Evolutionary conservation across 73 alveolate genomes (phyloP).

Genomic region (Paramecium octaurelia): DNA sequence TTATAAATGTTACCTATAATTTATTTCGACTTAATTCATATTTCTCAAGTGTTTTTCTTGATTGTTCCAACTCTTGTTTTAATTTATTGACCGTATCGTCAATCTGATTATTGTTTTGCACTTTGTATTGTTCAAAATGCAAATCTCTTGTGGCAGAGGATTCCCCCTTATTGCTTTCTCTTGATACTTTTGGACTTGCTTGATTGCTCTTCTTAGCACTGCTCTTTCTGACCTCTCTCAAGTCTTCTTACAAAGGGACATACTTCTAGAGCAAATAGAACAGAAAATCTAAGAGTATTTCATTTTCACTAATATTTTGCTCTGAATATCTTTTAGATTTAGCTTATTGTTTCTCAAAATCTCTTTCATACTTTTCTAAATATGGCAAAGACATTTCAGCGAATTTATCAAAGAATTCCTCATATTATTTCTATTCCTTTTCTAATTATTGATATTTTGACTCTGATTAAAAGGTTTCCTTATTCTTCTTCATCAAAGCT

Average conservation of each 20-base stretch:
- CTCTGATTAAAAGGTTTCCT: background rate
- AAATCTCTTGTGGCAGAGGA: background rate
- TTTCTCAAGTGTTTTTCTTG: constrained; percentile 25
- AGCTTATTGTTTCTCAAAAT: background rate
- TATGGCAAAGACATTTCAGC: constrained; percentile 33
- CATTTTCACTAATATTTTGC: background rate
- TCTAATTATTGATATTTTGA: background rate
- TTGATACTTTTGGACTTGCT: constrained; percentile 10
- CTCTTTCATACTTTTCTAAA: constrained; percentile 37
- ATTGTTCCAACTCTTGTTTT: constrained; percentile 12
- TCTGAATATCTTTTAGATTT: background rate
- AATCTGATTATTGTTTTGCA: background rate
- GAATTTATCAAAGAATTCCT: constrained; percentile 34
- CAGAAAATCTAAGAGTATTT: constrained; percentile 20
- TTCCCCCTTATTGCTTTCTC: background rate
- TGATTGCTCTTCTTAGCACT: background rate
- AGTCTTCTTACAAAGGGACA: background rate
- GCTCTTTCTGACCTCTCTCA: background rate
- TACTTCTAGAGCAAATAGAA: constrained; percentile 22
- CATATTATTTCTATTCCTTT: background rate
- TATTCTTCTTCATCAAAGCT: background rate
- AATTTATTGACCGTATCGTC: background rate
- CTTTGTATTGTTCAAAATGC: constrained; percentile 12
- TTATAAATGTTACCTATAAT: background rate
- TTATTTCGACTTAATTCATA: constrained; percentile 26